A percentile compares a stretch with the other conserved stretches of the same genome.
Conservation (phyloP, 345 rosid species). For the Rhizophora mangle region DNA sequence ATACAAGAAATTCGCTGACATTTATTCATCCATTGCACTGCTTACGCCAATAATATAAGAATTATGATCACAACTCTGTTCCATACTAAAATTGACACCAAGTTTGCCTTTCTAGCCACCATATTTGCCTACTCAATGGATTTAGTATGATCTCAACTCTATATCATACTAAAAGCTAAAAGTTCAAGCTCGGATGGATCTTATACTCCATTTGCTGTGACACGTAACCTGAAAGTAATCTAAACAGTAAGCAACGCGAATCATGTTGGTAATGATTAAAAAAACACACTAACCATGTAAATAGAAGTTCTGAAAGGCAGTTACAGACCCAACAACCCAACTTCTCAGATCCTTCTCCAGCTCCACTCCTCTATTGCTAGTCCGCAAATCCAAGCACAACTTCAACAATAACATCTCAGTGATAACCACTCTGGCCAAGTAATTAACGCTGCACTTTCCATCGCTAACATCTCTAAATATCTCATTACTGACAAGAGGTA, state of each 20-base stretch:
- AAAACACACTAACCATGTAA: slow-evolving; percentile 45
- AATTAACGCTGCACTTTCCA: slow-evolving; percentile 33
- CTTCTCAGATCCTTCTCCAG: slow-evolving; percentile 44
- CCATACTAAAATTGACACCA: neutral
- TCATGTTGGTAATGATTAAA: neutral
- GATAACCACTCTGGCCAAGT: slow-evolving; percentile 48
- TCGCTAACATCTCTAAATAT: slow-evolving; percentile 22
- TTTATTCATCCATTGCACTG: neutral
- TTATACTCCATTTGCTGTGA: neutral
- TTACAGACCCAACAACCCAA: slow-evolving; percentile 47
- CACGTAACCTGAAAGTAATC: neutral
- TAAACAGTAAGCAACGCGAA: neutral
- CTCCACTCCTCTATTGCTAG: slow-evolving; percentile 19
- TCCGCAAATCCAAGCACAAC: slow-evolving; percentile 37
- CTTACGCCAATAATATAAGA: neutral
- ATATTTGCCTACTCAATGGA: neutral
- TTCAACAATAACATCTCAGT: slow-evolving; percentile 52
- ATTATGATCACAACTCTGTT: neutral
- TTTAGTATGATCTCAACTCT: neutral
- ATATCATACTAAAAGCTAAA: neutral
- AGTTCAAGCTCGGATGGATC: too few species aligned
- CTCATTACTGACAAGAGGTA: slow-evolving; percentile 38
- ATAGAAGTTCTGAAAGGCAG: slow-evolving; percentile 38
- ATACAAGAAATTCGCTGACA: neutral
- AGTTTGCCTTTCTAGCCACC: neutral